Base-by-base conservation (phyloP, 139 green algal genomes). In the Edaphochlamys debaryana region DNA sequence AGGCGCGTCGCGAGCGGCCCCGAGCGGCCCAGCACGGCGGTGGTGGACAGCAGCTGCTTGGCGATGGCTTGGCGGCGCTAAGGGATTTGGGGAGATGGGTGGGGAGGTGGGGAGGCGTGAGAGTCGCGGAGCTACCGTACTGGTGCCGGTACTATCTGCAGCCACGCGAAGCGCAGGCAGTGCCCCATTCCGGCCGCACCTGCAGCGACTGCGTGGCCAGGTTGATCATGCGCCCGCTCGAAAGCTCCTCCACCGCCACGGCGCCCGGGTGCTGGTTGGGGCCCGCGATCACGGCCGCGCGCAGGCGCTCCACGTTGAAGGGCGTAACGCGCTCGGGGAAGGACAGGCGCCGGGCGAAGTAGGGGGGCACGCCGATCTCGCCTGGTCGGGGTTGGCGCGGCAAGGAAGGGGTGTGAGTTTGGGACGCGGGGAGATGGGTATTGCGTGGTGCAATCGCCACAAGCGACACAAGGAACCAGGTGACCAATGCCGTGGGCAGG, bases 331-430 rank as follows among this genome's bases (percentile, higher is more conserved):
- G 87, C 89, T 98, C 97, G 4, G 97, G 96, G 87, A 98, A 98
- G 73, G 91, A 96, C 37, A 99, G 93, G 8, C 94, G 92, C 68
- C 88, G 94, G 41, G 97, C 97, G 90, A 99, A 99, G 90, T 98
- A 98, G 30, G 97, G 97, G 29, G 97, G 97, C 29, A 99, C 91
- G 32, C 97, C 97, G 60, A 99, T 98, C 89, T 99, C 96, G 36
- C 93, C 87, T 30, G 85, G 72, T 4, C 84, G 34, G 17, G 41
- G 30, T n/a, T n/a, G n/a, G n/a, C 3, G 40, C 23, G 36, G 36
- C 20, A 5, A 32, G 63, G 30, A 30, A 32, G 63, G n/a, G 30
- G 30, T 8, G 30, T 25, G 63, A 67, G 17, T 22, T n/a, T n/a
- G n/a, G n/a, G n/a, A n/a, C n/a, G n/a, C n/a, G n/a, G 17, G 9